Base-by-base conservation (phyloP, 2,329 filamentous ascomycete species). In the Arthrobotrys iridis region DNA sequence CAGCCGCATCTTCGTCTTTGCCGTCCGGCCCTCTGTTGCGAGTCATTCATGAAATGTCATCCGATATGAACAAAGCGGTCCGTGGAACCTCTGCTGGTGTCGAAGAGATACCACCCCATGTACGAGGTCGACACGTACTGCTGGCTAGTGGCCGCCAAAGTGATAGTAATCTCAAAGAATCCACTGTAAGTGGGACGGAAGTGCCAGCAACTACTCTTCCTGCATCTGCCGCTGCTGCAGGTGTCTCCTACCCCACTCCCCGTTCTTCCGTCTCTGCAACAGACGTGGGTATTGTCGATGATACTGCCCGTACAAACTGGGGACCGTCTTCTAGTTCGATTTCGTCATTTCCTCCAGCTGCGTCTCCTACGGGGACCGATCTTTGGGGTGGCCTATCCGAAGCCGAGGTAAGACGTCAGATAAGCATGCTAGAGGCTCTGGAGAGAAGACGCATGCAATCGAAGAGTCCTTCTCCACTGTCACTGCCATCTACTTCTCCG, bases 361-460 rank as follows among this genome's bases (percentile, higher is more conserved):
- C 41, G 11, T 24, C 59, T 6, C 22, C 26, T 11, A 18, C 15
- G 11, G 15, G n/a, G 2, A 7, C 18, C 5, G 43, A 18, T 3
- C n/a, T 59, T 15, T 74, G 70, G 70, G 70, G 70, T n/a, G 70
- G 70, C 4, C 8, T 74, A 41, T 74, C 70, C 10, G 70, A 67
- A 33, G 55, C 52, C 33, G 70, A 74, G 11, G 63, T 74, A 7
- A 37, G 62, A 37, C 43, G 70, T n/a, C 70, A 74, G 24, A 57
- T 66, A n/a, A 74, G 43, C 15, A 22, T 74, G 41, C 28, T 74
- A 20, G 59, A 52, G 7, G 70, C 70, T 13, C 15, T 74, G 26
- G 67, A 67, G 22, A 62, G 52, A 48, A 43, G 43, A 10, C 65
- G 52, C 50, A 35, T 18, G 8, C n/a, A 10, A 62, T 48, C 58